Evolutionary conservation across 306 rosid species (phyloP), one percentile per base, ranked within the genome.

Genomic region (Cicer arietinum): DNA sequence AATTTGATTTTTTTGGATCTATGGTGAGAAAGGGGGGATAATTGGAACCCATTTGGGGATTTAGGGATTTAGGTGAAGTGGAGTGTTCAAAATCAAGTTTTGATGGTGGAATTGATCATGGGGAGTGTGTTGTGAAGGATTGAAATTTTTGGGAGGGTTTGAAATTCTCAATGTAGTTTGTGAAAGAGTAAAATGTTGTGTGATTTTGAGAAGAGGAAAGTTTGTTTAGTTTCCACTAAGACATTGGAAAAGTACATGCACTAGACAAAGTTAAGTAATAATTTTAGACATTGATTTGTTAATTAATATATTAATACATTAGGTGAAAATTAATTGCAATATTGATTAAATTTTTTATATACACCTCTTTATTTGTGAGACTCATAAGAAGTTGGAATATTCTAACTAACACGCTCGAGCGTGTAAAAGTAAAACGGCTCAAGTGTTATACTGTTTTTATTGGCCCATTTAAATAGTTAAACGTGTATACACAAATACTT

Each of bases 61-160:
- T 10, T 39, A 13, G 42, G 11, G 56, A 67, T 1, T n/a, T 30
- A 1, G 8, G 71, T 17, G 48, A 14, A 51, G 6, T 48, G 61
- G 30, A 48, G 54, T 50, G 40, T 40, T 52, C 7, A 70, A 70
- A 70, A 70, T 70, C 51, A 39, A 70, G 75, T 53, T 25, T 40
- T 71, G 64, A 13, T 71, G 41, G 22, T 40, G 68, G 7, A 62
- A 62, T 62, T 22, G 48, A 62, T 62, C 48, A 62, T 40, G 68
- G 48, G 37, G 57, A 18, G 72, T 45, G 56, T 67, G 65, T 57
- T 25, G 63, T 22, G 41, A 10, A 57, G 41, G 41, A 57, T 57
- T 39, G 9, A 6, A 9, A 7, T 7, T 67, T 11, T 40, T 30
- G 54, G 53, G 48, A 17, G 48, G 59, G 62, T 69, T 69, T 69